Evolutionary conservation across 148 eudicot genomes (phyloP).

Genomic region (Arbutus unedo): DNA sequence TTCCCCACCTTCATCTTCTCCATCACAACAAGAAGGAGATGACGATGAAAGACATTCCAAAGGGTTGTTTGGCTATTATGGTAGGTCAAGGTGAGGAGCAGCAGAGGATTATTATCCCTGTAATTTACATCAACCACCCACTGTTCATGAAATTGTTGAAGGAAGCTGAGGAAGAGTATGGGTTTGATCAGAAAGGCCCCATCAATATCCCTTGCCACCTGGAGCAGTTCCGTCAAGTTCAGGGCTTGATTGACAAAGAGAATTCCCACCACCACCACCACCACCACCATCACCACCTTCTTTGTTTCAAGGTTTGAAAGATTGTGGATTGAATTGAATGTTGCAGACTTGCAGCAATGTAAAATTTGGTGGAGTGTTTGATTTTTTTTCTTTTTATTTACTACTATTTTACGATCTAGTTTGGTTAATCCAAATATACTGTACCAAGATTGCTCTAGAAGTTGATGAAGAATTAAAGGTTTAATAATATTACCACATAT

Average conservation of each 20-base stretch:
- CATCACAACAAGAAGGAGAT: constrained; percentile 25
- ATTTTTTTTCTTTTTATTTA: neutral
- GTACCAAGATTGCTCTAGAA: constrained; percentile 5
- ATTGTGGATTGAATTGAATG: neutral
- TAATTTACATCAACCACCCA: constrained; percentile 75
- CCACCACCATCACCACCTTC: constrained; percentile 46
- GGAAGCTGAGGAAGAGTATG: constrained; percentile 89
- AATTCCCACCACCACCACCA: constrained; percentile 27
- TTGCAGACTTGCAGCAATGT: neutral
- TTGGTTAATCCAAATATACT: neutral
- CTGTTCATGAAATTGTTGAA: constrained; percentile 60
- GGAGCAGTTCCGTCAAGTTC: constrained; percentile 62
- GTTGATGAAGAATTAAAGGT: constrained; percentile 5
- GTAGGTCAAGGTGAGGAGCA: constrained; percentile 77
- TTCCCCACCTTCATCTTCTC: constrained; percentile 38
- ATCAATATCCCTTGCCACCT: constrained; percentile 85
- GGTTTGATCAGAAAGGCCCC: constrained; percentile 77
- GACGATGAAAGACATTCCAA: constrained; percentile 51
- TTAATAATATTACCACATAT: neutral
- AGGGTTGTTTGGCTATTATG: constrained; percentile 67
- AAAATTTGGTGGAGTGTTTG: neutral
- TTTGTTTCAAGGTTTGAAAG: constrained; percentile 78
- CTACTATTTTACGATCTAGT: neutral
- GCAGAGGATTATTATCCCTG: constrained; percentile 69
- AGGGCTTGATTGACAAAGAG: constrained; percentile 61